Base-by-base conservation (phyloP, 441 rosid species). In the Gossypium davidsonii region DNA sequence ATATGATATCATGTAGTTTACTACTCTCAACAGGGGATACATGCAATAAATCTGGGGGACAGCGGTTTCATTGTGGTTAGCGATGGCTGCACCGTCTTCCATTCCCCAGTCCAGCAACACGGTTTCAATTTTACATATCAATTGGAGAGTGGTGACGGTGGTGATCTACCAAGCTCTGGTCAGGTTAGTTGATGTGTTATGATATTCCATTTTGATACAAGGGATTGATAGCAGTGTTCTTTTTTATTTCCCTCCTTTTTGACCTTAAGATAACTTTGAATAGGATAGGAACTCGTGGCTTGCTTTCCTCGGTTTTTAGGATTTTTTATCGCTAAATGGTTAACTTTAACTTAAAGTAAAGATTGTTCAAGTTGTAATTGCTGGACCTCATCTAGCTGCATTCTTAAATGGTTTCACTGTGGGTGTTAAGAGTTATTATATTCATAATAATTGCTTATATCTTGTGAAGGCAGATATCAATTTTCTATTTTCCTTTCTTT, bases 101-200 rank as follows among this genome's bases (percentile, higher is more conserved):
- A 83, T 72, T 88, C 92, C 21, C 91, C 90, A 1, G 88, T 84
- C 71, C 92, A 88, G 77, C 88, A 85, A 76, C 94, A 88, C 55
- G 89, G 89, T 17, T 90, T 90, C 85, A 90, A 90, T 70, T 90
- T 88, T 77, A 84, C 94, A 0, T 90, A 85, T 75, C 94, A 90
- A 72, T 79, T 88, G 72, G 94, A 84, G 81, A 84, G 81, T 73
- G 92, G 89, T 63, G 59, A 77, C 56, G 67, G 52, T 6, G 89
- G 85, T 11, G 92, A 90, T 75, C 65, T 84, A 59, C 94, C 92
- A 11, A 83, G 83, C 75, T 86, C 85, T 42, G 94, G 85, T 65
- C 87, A 84, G 85, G 87, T 84, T 15, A 37, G 81, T 76, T 74
- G 23, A 51, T 53, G 34, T 26, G 15, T 39, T 17, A 2, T 60